A percentile compares a stretch with the other conserved stretches of the same genome.
These are phyloP conservation scores for Saposhnikovia divaricata DNA, from an alignment of 129 eudicot species.

Conservation along the genomic window DNA sequence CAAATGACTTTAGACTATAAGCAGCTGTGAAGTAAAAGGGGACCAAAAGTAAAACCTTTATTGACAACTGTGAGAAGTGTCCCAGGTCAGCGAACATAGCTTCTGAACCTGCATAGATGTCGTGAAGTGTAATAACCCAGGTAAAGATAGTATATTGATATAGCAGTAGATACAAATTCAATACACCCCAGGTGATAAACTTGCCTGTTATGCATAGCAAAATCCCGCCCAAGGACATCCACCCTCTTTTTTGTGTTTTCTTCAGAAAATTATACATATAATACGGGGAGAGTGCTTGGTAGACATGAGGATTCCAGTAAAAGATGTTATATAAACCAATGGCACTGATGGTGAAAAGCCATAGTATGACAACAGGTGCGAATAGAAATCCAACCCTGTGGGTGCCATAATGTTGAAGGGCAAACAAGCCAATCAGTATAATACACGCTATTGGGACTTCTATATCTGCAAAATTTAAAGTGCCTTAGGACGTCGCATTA, in stretches of 20 bases:
- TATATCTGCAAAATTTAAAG: constrained; percentile 59
- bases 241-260: constrained; percentile 87
- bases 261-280: constrained; percentile 74
- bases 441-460: constrained; percentile 88
- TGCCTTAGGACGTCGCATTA: constrained; percentile 12
- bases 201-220: constrained; percentile 85
- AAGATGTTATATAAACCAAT: constrained; percentile 86
- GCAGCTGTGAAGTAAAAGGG: not conserved
- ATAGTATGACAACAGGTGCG: constrained; percentile 75
- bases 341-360: constrained; percentile 85
- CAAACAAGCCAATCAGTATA: constrained; percentile 77
- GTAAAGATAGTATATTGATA: not conserved
- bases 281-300: constrained; percentile 77
- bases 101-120: constrained; percentile 64
- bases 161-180: not conserved
- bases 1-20: not conserved
- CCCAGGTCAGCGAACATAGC: constrained; percentile 99
- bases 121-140: not conserved
- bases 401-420: constrained; percentile 96
- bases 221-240: constrained; percentile 98
- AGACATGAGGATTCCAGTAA: constrained; percentile 93
- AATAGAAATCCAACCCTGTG: constrained; percentile 92
- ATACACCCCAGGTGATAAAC: not conserved
- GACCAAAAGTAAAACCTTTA: constrained; percentile 43
- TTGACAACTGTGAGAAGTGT: constrained; percentile 88